A percentile compares a stretch with the other conserved stretches of the same genome.
These are phyloP conservation scores for Penicillium palitans DNA, from an alignment of 2,329 filamentous ascomycete genomes.

Conservation along the genomic window DNA sequence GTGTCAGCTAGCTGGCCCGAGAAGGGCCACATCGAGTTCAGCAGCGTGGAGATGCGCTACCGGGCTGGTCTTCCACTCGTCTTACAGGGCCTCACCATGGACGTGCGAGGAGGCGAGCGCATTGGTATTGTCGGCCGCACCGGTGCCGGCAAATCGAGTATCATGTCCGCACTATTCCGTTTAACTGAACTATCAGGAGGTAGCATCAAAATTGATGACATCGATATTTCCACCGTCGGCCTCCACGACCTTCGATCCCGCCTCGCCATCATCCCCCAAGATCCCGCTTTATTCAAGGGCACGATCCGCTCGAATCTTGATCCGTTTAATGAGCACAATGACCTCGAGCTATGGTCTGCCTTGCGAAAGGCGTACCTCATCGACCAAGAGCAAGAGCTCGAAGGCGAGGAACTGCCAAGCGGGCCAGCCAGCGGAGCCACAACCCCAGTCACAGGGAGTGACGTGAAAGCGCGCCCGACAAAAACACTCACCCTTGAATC, in stretches of 20 bases:
- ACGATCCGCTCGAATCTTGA: conserved; percentile 49
- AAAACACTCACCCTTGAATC: conserved; percentile 62
- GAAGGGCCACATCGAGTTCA: conserved; percentile 75
- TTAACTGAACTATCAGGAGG: conserved; percentile 45
- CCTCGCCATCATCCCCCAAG: conserved; percentile 49
- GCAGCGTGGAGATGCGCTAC: conserved; percentile 77
- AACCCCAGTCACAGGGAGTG: conserved; percentile 34
- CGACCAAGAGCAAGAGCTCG: conserved; percentile 45
- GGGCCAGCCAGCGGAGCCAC: conserved; percentile 33
- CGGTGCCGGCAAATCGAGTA: conserved; percentile 49
- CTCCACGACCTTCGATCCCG: conserved; percentile 46
- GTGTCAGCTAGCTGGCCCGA: conserved; percentile 80
- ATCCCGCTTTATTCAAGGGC: conserved; percentile 47
- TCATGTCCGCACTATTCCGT: conserved; percentile 49
- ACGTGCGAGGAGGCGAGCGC: conserved; percentile 47
- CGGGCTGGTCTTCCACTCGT: conserved; percentile 71
- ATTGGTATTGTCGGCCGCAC: conserved; percentile 51
- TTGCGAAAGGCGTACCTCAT: conserved; percentile 50
- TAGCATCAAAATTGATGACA: conserved; percentile 45
- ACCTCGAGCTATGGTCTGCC: conserved; percentile 50
- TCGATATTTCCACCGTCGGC: conserved; percentile 45
- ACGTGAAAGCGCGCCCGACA: conserved; percentile 43
- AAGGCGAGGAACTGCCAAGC: conserved; percentile 42
- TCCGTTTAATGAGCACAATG: conserved; percentile 48
- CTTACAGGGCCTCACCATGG: conserved; percentile 62